A percentile compares a stretch with the other conserved stretches of the same genome.
Evolutionary conservation across 2,329 filamentous ascomycete genomes (phyloP).

Genomic region (Madurella fahalii): DNA sequence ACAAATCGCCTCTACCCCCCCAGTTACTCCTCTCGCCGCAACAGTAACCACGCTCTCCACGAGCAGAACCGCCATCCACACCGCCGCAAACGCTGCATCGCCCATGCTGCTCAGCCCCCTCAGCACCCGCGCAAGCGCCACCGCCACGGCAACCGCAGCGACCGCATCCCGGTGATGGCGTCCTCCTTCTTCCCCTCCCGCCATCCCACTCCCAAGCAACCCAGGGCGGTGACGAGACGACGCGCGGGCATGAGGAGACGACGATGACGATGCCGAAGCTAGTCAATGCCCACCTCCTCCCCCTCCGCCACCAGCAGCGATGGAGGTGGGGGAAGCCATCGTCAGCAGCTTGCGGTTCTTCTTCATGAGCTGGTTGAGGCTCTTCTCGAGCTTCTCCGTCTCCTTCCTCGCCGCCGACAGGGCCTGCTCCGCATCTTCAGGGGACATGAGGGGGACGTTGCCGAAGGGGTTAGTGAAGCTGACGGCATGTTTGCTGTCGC

Average conservation of each 20-base stretch:
- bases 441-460: constrained; percentile 54
- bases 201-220: not conserved
- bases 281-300: constrained; percentile 27
- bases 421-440: constrained; percentile 60
- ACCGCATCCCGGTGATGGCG: constrained; percentile 1
- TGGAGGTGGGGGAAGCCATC: not conserved
- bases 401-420: constrained; percentile 52
- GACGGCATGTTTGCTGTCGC: constrained; percentile 2
- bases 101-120: constrained; percentile 16
- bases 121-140: constrained; percentile 16
- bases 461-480: constrained; percentile 32
- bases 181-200: not conserved
- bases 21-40: constrained; percentile 20
- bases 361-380: constrained; percentile 54
- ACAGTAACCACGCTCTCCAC: constrained; percentile 24
- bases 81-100: constrained; percentile 24
- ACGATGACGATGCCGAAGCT: constrained; percentile 5
- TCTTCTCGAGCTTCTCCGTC: constrained; percentile 60
- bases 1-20: constrained; percentile 24
- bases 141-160: constrained; percentile 11
- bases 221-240: not conserved
- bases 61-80: constrained; percentile 26
- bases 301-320: not conserved
- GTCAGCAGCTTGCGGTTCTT: constrained; percentile 52
- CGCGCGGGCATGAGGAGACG: not conserved